A percentile compares a stretch with the other conserved stretches of the same genome.
phyloP scores from a whole-genome alignment of 495 filamentous ascomycete genomes.

The Daldinia caldariorum region DNA sequence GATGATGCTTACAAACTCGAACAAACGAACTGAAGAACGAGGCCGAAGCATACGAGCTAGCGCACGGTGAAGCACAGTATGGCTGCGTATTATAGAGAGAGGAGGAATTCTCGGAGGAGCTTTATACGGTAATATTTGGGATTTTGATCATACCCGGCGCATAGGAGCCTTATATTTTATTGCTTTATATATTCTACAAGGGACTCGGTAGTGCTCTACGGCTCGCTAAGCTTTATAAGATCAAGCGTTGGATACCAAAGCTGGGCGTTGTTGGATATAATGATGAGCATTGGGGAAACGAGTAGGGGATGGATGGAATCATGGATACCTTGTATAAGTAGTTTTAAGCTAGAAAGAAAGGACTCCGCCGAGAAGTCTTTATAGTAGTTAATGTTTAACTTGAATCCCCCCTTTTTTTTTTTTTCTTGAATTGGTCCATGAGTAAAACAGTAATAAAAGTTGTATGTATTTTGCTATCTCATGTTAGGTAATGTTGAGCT shows the following conservation, averaged over 20 bases:
- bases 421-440: background rate
- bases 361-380: constrained; percentile 26
- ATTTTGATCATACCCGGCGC: constrained; percentile 30
- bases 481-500: background rate
- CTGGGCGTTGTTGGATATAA: background rate
- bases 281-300: constrained; percentile 5
- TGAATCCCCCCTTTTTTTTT: constrained; percentile 3
- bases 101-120: constrained; percentile 5
- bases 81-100: background rate
- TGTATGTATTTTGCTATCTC: no score
- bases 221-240: background rate
- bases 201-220: background rate
- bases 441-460: no score
- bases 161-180: constrained; percentile 25
- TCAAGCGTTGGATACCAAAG: constrained; percentile 1
- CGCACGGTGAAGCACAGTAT: constrained; percentile 25
- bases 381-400: constrained; percentile 41
- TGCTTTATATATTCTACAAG: constrained; percentile 22
- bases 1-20: constrained; percentile 63
- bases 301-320: background rate
- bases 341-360: constrained; percentile 12
- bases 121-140: background rate
- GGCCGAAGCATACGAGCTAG: constrained; percentile 42
- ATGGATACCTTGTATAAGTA: constrained; percentile 19
- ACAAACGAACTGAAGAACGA: constrained; percentile 44